A percentile compares a stretch with the other conserved stretches of the same genome.
phyloP scores from a whole-genome alignment of 1,284 basidiomycete species.

The Microbotryum silenes-acaulis region DNA sequence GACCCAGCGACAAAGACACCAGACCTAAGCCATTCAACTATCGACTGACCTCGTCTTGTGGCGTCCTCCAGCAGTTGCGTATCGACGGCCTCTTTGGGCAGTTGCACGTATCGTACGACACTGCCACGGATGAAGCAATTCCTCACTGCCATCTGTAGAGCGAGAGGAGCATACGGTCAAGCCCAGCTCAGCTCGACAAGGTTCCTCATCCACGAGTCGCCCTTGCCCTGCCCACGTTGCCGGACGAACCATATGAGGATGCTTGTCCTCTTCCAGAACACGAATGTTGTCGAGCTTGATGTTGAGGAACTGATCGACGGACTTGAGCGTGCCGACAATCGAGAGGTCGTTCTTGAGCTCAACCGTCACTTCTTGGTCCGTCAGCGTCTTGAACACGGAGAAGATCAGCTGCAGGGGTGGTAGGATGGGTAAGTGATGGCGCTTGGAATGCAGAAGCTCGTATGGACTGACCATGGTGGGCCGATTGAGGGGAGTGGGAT shows the following conservation, averaged over 20 bases:
- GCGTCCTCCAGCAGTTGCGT: constrained; percentile 95
- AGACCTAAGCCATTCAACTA: too few species aligned
- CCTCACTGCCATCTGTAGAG: constrained; percentile 84
- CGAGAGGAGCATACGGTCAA: neutral
- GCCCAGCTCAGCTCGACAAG: neutral
- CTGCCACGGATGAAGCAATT: constrained; percentile 98
- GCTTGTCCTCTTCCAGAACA: constrained; percentile 81
- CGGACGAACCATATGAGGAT: constrained; percentile 87
- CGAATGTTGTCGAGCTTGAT: constrained; percentile 92
- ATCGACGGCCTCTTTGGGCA: constrained; percentile 87
- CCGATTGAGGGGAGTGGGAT: too few species aligned
- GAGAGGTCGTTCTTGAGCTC: constrained; percentile 99
- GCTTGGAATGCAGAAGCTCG: too few species aligned
- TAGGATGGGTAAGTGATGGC: neutral
- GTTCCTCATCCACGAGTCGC: neutral
- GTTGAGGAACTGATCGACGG: constrained; percentile 99
- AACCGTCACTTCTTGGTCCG: constrained; percentile 66
- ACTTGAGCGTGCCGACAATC: constrained; percentile 92
- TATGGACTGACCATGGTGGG: too few species aligned
- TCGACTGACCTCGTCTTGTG: constrained; percentile 64
- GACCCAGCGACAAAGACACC: too few species aligned
- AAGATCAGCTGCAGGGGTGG: constrained; percentile 68
- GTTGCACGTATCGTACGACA: constrained; percentile 93
- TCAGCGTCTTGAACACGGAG: constrained; percentile 98
- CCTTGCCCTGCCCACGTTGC: neutral